Evolutionary conservation across 2,329 filamentous ascomycete genomes (phyloP).

Genomic region (Davidsoniella virescens): DNA sequence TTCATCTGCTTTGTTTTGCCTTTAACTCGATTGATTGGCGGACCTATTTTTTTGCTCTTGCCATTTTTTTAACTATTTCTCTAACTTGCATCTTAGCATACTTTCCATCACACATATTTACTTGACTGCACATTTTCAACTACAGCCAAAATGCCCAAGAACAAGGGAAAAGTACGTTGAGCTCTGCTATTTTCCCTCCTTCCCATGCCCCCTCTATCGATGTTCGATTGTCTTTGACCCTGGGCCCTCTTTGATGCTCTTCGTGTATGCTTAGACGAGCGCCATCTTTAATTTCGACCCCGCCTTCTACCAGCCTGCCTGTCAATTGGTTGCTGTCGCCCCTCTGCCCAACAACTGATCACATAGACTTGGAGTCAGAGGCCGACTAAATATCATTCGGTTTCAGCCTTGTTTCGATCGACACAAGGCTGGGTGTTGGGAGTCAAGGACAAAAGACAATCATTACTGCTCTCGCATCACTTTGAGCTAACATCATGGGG

Average conservation of each 20-base stretch:
- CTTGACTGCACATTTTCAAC: neutral
- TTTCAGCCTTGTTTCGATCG: neutral
- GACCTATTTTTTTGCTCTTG: neutral
- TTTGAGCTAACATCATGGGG: neutral
- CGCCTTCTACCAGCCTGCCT: too few relatives aligned
- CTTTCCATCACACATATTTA: neutral
- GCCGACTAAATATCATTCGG: neutral
- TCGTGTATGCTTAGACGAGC: too few relatives aligned
- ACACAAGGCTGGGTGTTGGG: neutral
- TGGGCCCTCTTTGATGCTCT: too few relatives aligned
- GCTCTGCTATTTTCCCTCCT: neutral
- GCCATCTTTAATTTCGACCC: too few relatives aligned
- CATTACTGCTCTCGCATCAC: too few relatives aligned
- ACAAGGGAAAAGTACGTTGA: conserved; percentile 84
- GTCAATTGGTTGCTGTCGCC: too few relatives aligned
- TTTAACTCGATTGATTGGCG: neutral
- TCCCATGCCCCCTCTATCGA: neutral
- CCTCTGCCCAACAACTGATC: too few relatives aligned
- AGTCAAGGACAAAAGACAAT: neutral
- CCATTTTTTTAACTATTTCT: neutral
- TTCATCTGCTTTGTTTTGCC: neutral
- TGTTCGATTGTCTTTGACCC: too few relatives aligned
- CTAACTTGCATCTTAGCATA: neutral
- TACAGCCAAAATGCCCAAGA: conserved; percentile 70
- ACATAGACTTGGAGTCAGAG: neutral